Percentiles rank a stretch among this genome's conserved stretches.
Conservation (phyloP, 164 flowering plant species). For the Berberis thunbergii region DNA sequence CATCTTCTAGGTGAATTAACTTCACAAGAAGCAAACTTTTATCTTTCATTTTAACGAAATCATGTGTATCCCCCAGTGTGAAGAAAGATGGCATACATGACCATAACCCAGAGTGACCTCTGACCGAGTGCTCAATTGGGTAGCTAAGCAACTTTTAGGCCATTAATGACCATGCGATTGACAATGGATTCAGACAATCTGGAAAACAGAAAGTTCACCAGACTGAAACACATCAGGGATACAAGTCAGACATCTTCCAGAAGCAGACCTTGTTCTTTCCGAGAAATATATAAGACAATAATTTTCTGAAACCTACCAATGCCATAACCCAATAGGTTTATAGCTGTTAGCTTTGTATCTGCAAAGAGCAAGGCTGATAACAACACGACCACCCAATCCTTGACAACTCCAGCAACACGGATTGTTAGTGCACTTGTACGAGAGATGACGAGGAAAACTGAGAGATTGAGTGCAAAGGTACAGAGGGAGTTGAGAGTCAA, state of each 20-base stretch:
- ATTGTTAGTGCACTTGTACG: conserved; percentile 98
- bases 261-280: not conserved
- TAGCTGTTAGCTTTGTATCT: conserved; percentile 80
- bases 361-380: conserved; percentile 82
- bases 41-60: too few relatives aligned
- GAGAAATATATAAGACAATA: not conserved
- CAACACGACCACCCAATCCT: conserved; percentile 90
- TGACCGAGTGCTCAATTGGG: too few relatives aligned
- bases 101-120: too few relatives aligned
- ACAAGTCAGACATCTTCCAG: too few relatives aligned
- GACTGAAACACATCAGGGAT: not conserved
- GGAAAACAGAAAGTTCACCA: not conserved
- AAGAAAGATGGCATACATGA: too few relatives aligned
- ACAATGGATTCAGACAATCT: too few relatives aligned
- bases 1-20: too few relatives aligned
- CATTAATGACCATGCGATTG: too few relatives aligned
- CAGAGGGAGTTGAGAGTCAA: conserved; percentile 77
- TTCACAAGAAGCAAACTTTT: too few relatives aligned
- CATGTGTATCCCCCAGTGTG: too few relatives aligned
- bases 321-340: conserved; percentile 84
- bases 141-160: too few relatives aligned
- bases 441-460: conserved; percentile 90
- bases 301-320: conserved; percentile 46
- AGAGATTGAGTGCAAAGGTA: conserved; percentile 93
- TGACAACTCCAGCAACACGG: conserved; percentile 98